phyloP scores from a whole-genome alignment of 2,329 filamentous ascomycete species.

The Chaetomiaceae sp. region DNA sequence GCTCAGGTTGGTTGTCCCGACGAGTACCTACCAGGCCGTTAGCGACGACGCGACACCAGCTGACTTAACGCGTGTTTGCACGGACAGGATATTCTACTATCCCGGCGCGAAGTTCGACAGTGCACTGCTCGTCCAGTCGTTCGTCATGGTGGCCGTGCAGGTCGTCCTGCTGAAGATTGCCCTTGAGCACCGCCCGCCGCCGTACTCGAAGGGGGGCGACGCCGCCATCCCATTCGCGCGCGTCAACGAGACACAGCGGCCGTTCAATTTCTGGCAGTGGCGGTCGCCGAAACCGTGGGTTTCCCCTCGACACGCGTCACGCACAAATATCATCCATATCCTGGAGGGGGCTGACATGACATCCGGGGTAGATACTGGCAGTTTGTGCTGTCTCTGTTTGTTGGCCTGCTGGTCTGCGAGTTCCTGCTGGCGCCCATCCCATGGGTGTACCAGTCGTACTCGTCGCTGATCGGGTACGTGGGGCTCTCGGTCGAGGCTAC shows the following conservation, averaged over 20 bases:
- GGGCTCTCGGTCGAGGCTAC: constrained; percentile 73
- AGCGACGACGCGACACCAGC: no score
- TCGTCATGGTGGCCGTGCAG: constrained; percentile 61
- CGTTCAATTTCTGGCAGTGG: constrained; percentile 83
- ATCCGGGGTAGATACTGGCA: constrained; percentile 60
- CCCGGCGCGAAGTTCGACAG: constrained; percentile 59
- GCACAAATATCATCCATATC: not conserved
- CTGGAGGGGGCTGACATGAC: constrained; percentile 21
- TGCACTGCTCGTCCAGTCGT: constrained; percentile 57
- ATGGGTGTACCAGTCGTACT: constrained; percentile 58
- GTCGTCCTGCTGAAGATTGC: constrained; percentile 59
- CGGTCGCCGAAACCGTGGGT: constrained; percentile 59
- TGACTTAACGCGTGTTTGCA: constrained; percentile 6
- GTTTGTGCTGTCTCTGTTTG: constrained; percentile 63
- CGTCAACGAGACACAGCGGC: constrained; percentile 46
- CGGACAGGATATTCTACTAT: constrained; percentile 65
- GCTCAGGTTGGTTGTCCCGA: constrained; percentile 43
- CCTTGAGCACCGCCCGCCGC: constrained; percentile 58
- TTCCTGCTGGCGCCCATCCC: constrained; percentile 57
- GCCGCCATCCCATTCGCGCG: constrained; percentile 57
- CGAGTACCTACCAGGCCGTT: no score
- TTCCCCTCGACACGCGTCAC: not conserved
- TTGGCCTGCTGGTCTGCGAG: constrained; percentile 55
- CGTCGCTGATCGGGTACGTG: constrained; percentile 62
- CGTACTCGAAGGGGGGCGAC: constrained; percentile 55